phyloP scores from a whole-genome alignment of 192 early-diverging fungal genomes.

The Coemansia sp. region DNA sequence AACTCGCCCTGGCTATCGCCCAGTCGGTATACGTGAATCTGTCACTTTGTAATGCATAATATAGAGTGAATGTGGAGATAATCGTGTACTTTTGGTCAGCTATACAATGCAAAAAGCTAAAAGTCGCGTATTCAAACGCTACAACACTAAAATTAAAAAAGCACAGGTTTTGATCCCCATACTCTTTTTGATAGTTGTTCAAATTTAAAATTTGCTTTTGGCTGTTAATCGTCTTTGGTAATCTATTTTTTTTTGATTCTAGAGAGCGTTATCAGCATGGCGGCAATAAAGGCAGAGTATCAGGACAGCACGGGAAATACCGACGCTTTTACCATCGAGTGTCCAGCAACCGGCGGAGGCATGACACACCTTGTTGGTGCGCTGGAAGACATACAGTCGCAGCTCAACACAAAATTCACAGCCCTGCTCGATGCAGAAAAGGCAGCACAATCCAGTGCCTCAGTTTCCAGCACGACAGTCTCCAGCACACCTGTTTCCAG shows the following conservation, averaged over 20 bases:
- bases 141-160: too few relatives aligned
- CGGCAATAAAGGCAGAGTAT: conserved; percentile 20
- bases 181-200: too few relatives aligned
- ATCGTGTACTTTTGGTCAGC: too few relatives aligned
- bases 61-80: neutral
- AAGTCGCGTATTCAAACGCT: too few relatives aligned
- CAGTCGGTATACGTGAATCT: conserved; percentile 34
- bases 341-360: neutral
- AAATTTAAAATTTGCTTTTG: too few relatives aligned
- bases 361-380: conserved; percentile 9
- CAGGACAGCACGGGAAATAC: neutral
- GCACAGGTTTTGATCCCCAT: too few relatives aligned
- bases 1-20: conserved; percentile 17
- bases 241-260: too few relatives aligned
- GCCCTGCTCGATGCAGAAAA: conserved; percentile 32
- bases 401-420: conserved; percentile 35
- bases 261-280: neutral
- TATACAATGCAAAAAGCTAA: too few relatives aligned
- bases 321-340: conserved; percentile 16
- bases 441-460: neutral
- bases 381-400: conserved; percentile 22
- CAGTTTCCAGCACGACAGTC: neutral
- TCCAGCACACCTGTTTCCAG: neutral
- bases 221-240: too few relatives aligned
- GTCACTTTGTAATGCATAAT: conserved; percentile 11